Evolutionary conservation across 2,329 filamentous ascomycete species (phyloP).

Genomic region (Colletotrichum endophyticum): DNA sequence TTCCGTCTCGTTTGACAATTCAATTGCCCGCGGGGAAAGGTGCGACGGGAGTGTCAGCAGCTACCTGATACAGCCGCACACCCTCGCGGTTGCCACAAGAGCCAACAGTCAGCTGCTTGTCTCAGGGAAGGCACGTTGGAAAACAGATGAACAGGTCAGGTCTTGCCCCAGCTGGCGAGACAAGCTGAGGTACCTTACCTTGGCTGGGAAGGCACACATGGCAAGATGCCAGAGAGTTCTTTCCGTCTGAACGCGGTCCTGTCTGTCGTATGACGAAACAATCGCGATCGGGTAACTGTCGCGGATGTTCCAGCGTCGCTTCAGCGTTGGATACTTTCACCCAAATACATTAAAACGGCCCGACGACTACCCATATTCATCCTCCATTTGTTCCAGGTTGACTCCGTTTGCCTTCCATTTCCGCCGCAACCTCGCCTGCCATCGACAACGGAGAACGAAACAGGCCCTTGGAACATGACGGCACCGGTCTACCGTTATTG

Average conservation of each 20-base stretch:
- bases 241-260: constrained; percentile 1
- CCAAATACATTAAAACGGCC: background rate
- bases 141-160: constrained; percentile 3
- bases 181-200: background rate
- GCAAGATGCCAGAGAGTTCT: background rate
- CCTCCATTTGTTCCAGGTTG: background rate
- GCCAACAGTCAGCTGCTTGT: background rate
- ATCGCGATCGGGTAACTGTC: background rate
- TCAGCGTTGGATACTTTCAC: background rate
- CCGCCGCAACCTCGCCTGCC: background rate
- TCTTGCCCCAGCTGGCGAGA: background rate
- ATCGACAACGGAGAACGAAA: background rate
- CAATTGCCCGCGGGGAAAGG: background rate
- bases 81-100: background rate
- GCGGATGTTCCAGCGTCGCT: background rate
- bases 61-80: background rate
- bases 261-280: background rate
- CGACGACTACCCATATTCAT: background rate
- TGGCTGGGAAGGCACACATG: background rate
- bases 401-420: background rate
- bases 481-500: background rate
- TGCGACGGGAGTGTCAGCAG: background rate
- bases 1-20: background rate
- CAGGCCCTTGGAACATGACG: background rate
- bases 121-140: background rate